A percentile compares a stretch with the other conserved stretches of the same genome.
Conservation (phyloP, 2,329 filamentous ascomycete genomes). For the Bertia moriformis region DNA sequence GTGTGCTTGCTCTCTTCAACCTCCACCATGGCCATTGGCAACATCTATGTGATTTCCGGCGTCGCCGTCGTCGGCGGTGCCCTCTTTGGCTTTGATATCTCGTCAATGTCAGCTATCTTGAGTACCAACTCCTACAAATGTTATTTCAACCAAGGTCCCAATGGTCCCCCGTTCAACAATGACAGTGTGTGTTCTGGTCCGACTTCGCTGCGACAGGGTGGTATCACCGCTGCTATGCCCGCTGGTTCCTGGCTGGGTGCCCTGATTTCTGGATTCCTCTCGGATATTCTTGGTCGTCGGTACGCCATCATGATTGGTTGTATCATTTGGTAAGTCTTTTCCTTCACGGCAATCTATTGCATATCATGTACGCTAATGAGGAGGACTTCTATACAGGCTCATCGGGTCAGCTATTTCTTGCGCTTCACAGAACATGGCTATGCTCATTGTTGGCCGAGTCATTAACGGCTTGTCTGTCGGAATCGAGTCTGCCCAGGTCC, state of each 20-base stretch:
- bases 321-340: slow-evolving; percentile 29
- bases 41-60: slow-evolving; percentile 26
- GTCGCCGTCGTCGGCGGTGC: slow-evolving; percentile 25
- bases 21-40: slow-evolving; percentile 11
- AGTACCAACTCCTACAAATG: slow-evolving; percentile 23
- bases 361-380: slow-evolving; percentile 1
- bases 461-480: slow-evolving; percentile 61
- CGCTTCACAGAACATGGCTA: slow-evolving; percentile 29
- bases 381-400: slow-evolving; percentile 16
- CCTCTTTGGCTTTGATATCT: slow-evolving; percentile 27
- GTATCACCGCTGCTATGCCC: slow-evolving; percentile 58
- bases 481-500: slow-evolving; percentile 59
- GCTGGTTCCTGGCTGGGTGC: slow-evolving; percentile 56
- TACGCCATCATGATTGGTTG: slow-evolving; percentile 33
- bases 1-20: not conserved
- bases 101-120: slow-evolving; percentile 28
- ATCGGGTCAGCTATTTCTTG: slow-evolving; percentile 29
- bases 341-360: no score
- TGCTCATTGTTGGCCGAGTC: slow-evolving; percentile 54
- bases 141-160: slow-evolving; percentile 20
- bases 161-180: slow-evolving; percentile 9
- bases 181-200: slow-evolving; percentile 34
- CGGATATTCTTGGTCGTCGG: slow-evolving; percentile 31
- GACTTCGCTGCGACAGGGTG: slow-evolving; percentile 32
- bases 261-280: slow-evolving; percentile 39